A percentile compares a stretch with the other conserved stretches of the same genome.
phyloP scores from a whole-genome alignment of 139 green algal species.

The Haematococcus sp. region DNA sequence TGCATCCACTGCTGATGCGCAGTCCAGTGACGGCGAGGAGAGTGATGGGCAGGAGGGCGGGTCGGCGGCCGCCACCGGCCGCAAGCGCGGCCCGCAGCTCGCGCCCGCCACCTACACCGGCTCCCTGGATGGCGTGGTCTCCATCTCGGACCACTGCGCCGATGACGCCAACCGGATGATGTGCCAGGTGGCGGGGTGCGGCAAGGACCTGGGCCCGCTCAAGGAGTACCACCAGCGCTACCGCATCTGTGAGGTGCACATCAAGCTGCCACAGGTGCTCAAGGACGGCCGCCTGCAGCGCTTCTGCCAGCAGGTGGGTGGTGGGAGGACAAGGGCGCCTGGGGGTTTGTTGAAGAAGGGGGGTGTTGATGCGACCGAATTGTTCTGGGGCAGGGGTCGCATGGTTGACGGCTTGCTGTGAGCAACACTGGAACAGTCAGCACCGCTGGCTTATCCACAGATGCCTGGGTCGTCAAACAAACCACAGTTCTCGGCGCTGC shows the following conservation, averaged over 20 bases:
- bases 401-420: no score
- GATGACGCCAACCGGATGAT: neutral
- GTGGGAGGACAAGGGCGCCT: no score
- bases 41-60: neutral
- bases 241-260: constrained; percentile 78
- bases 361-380: no score
- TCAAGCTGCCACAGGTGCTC: constrained; percentile 61
- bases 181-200: constrained; percentile 57
- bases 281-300: constrained; percentile 71
- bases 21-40: neutral
- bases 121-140: neutral
- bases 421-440: no score
- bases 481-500: no score
- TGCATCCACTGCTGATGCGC: neutral
- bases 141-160: neutral
- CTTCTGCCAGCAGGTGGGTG: constrained; percentile 73
- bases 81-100: neutral
- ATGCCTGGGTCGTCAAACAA: no score
- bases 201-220: constrained; percentile 51
- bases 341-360: no score
- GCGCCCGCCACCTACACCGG: neutral
- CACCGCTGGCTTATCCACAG: no score
- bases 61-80: neutral
- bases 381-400: no score
- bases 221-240: constrained; percentile 89